These are phyloP conservation scores for Aspergillus sclerotiicarbonarius DNA, from an alignment of 495 filamentous ascomycete species.

Conservation along the genomic window DNA sequence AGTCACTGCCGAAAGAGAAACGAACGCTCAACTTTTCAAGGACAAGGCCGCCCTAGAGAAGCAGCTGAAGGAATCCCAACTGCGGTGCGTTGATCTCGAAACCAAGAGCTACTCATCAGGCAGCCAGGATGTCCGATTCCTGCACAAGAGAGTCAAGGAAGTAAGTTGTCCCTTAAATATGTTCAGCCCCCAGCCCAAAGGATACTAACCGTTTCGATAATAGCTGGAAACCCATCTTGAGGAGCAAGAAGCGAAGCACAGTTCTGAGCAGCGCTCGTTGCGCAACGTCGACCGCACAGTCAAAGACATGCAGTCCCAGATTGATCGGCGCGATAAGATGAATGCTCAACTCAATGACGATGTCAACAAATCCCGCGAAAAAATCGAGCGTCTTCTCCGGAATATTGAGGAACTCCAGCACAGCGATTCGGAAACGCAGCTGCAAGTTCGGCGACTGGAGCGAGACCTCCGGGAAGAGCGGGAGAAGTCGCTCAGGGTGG, in stretches of 20 bases:
- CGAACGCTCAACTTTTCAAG: conserved; percentile 79
- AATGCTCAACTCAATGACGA: conserved; percentile 78
- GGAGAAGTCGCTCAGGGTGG: conserved; percentile 77
- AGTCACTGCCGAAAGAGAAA: conserved; percentile 84
- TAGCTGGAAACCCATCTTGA: conserved; percentile 94
- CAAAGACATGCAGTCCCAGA: conserved; percentile 87
- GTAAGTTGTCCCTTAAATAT: conserved; percentile 48
- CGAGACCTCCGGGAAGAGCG: conserved; percentile 86
- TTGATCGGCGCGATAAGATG: conserved; percentile 87
- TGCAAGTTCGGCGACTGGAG: conserved; percentile 79
- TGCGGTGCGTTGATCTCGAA: conserved; percentile 87
- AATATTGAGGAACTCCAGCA: conserved; percentile 93
- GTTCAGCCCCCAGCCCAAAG: neutral
- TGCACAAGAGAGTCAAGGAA: conserved; percentile 94
- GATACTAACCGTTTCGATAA: conserved; percentile 17
- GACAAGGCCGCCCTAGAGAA: conserved; percentile 92
- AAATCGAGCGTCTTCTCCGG: conserved; percentile 79
- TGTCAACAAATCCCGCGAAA: conserved; percentile 77
- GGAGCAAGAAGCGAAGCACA: conserved; percentile 71
- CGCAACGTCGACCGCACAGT: conserved; percentile 95
- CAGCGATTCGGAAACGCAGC: conserved; percentile 73
- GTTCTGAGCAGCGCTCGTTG: conserved; percentile 76
- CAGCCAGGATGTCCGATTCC: conserved; percentile 91
- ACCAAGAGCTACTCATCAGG: conserved; percentile 94
- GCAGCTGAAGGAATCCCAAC: conserved; percentile 83